A percentile compares a stretch with the other conserved stretches of the same genome.
Conservation (phyloP, 2,329 filamentous ascomycete species). For the Periglandula ipomoeae region DNA sequence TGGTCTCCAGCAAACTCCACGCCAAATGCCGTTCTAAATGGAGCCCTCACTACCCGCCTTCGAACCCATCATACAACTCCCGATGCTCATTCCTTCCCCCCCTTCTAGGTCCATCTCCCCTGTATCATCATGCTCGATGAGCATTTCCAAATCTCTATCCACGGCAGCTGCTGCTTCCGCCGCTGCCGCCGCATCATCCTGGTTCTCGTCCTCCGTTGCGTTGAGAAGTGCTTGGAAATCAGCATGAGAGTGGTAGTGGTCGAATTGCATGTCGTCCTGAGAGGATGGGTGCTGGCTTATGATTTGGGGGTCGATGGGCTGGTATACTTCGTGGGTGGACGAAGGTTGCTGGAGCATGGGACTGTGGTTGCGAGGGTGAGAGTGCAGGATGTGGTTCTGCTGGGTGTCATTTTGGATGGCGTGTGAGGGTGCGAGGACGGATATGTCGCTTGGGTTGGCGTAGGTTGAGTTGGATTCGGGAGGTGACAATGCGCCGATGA, state of each 20-base stretch:
- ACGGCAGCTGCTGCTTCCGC: slow-evolving; percentile 28
- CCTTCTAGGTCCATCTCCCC: slow-evolving; percentile 13
- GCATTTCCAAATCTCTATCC: slow-evolving; percentile 42
- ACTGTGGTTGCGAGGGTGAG: slow-evolving; percentile 19
- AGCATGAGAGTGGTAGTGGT: slow-evolving; percentile 32
- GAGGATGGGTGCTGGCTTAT: slow-evolving; percentile 29
- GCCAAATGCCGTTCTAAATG: too few species aligned
- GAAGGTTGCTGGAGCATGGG: slow-evolving; percentile 24
- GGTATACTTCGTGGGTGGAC: slow-evolving; percentile 25
- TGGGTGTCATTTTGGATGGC: neutral
- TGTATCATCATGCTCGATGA: slow-evolving; percentile 34
- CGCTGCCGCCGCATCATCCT: slow-evolving; percentile 18
- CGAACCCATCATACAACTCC: slow-evolving; percentile 19
- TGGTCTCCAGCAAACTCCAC: too few species aligned
- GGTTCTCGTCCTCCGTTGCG: slow-evolving; percentile 32
- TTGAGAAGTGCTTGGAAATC: slow-evolving; percentile 47
- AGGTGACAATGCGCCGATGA: slow-evolving; percentile 19
- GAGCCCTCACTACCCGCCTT: slow-evolving; percentile 7
- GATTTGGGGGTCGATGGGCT: slow-evolving; percentile 52
- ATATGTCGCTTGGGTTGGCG: slow-evolving; percentile 39
- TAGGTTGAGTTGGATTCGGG: slow-evolving; percentile 27
- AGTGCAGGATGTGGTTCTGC: neutral
- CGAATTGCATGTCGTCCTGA: slow-evolving; percentile 27
- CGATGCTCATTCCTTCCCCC: slow-evolving; percentile 13
- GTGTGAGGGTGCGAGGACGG: slow-evolving; percentile 21